A percentile compares a stretch with the other conserved stretches of the same genome.
Conservation (phyloP, 2,329 filamentous ascomycete species). For the Dactylellina haptotyla region DNA sequence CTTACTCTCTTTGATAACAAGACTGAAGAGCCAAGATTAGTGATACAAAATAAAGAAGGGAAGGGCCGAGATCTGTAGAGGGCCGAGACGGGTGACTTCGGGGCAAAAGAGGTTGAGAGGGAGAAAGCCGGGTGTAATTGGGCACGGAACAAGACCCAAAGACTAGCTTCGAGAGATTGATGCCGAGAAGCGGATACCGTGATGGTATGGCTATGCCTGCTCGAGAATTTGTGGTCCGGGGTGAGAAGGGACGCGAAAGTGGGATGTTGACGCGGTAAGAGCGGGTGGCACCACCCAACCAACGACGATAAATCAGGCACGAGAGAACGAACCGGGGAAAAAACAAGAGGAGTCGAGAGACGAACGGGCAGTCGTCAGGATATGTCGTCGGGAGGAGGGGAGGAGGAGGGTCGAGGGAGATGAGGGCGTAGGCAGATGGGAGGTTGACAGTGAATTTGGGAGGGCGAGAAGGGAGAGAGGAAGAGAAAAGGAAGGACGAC, state of each 20-base stretch:
- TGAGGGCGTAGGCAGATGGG: not conserved
- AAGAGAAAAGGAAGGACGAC: conserved; percentile 1
- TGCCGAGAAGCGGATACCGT: not conserved
- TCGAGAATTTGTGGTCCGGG: not conserved
- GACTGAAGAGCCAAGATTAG: not conserved
- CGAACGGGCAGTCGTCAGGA: not conserved
- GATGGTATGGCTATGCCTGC: not conserved
- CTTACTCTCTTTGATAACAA: not conserved
- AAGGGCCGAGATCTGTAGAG: not conserved
- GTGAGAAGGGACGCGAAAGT: conserved; percentile 42
- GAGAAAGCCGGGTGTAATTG: not conserved
- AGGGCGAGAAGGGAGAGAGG: conserved; percentile 10
- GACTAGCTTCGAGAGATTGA: not conserved
- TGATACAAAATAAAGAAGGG: not conserved
- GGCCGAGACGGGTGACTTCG: not conserved
- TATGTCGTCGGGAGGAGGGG: not conserved
- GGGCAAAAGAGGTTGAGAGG: too few relatives aligned
- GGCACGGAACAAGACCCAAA: not conserved
- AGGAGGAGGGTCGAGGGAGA: not conserved
- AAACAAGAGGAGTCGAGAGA: not conserved
- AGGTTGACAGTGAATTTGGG: conserved; percentile 4
- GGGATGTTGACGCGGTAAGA: conserved; percentile 46
- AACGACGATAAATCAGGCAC: not conserved
- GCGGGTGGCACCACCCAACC: not conserved
- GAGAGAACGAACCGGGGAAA: not conserved